These are phyloP conservation scores for Rhizophlyctis rosea DNA, from an alignment of 192 early-diverging fungal genomes.

Conservation along the genomic window DNA sequence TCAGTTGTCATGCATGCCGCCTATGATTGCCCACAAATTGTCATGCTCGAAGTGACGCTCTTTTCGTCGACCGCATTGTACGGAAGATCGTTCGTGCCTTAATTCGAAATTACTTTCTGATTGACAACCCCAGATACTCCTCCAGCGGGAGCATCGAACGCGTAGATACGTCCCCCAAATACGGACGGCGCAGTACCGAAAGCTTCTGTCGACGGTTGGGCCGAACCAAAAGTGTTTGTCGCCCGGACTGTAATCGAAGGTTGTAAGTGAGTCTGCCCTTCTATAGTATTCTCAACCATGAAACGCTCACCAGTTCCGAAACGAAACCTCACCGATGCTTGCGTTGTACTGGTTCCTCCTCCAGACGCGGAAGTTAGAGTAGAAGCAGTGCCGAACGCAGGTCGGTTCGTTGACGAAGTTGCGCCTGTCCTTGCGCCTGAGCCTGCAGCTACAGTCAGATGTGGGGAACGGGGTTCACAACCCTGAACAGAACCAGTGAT, in stretches of 20 bases:
- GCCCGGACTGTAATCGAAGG: slow-evolving; percentile 18
- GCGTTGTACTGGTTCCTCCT: slow-evolving; percentile 16
- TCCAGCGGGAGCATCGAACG: slow-evolving; percentile 11
- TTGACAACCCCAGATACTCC: slow-evolving; percentile 18
- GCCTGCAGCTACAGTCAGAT: slow-evolving; percentile 1
- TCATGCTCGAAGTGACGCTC: slow-evolving; percentile 27
- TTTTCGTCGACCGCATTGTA: slow-evolving; percentile 42
- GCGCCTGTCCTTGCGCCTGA: slow-evolving; percentile 7
- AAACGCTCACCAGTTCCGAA: slow-evolving; percentile 13
- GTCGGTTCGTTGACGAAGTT: not conserved
- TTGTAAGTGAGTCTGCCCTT: not conserved
- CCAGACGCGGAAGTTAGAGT: slow-evolving; percentile 4
- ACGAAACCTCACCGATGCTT: slow-evolving; percentile 3
- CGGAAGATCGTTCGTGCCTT: slow-evolving; percentile 41
- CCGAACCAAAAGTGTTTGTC: slow-evolving; percentile 26
- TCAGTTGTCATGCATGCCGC: slow-evolving; percentile 83
- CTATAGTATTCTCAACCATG: not conserved
- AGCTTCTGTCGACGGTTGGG: slow-evolving; percentile 11
- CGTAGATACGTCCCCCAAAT: slow-evolving; percentile 41
- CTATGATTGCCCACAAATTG: slow-evolving; percentile 52
- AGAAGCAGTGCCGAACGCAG: slow-evolving; percentile 11
- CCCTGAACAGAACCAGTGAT: not conserved
- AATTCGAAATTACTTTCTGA: slow-evolving; percentile 20
- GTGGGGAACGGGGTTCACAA: not conserved
- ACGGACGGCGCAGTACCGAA: slow-evolving; percentile 30